phyloP scores from a whole-genome alignment of 805 yeast genomes.

The Yueomyces sinensis region DNA sequence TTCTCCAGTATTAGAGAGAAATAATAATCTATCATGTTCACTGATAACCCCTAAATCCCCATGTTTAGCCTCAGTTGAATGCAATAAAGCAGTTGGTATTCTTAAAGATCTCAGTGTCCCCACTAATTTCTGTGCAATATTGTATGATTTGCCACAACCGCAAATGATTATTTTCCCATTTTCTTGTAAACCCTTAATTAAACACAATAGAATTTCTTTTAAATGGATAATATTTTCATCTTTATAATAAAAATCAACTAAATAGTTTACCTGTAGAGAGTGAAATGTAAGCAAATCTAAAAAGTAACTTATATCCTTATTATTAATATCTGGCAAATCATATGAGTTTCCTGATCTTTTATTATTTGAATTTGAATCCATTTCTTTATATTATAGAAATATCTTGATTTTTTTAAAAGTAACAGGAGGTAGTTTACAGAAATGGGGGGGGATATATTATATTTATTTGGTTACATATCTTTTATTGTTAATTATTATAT shows the following conservation, averaged over 20 bases:
- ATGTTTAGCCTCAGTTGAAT: constrained; percentile 81
- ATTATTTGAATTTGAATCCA: too few species aligned
- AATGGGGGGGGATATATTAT: too few species aligned
- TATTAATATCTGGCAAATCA: too few species aligned
- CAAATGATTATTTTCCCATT: constrained; percentile 59
- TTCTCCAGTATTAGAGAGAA: constrained; percentile 69
- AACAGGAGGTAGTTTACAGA: too few species aligned
- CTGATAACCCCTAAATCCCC: constrained; percentile 75
- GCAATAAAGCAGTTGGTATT: constrained; percentile 51
- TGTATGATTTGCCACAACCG: constrained; percentile 78
- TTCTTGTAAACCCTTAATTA: constrained; percentile 18
- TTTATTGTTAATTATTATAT: too few species aligned
- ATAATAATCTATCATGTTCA: constrained; percentile 39
- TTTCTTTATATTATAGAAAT: too few species aligned
- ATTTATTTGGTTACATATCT: too few species aligned
- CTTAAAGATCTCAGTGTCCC: constrained; percentile 78
- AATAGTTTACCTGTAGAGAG: background rate
- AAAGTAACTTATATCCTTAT: background rate
- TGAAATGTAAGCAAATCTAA: background rate
- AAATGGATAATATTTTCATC: background rate
- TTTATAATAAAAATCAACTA: background rate
- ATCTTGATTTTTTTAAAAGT: too few species aligned
- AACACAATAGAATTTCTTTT: background rate
- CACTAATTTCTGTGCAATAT: constrained; percentile 63
- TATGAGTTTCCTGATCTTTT: too few species aligned